Evolutionary conservation across 2,329 filamentous ascomycete genomes (phyloP).

Genomic region (Verticillium albo-atrum): DNA sequence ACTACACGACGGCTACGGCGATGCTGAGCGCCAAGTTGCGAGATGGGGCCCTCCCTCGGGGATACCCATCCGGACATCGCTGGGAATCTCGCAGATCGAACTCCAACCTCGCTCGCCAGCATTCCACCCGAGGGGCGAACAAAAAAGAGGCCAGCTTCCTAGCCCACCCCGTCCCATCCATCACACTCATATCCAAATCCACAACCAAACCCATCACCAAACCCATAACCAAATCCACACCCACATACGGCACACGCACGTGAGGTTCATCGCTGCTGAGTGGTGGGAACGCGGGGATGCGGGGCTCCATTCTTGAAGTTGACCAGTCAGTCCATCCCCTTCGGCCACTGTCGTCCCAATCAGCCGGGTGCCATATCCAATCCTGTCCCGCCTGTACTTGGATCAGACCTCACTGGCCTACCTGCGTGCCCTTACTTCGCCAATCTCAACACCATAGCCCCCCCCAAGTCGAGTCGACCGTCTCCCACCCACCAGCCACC

Average conservation of each 20-base stretch:
- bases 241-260: neutral
- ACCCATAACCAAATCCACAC: neutral
- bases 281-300: conserved; percentile 1
- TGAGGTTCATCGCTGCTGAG: neutral
- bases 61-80: neutral
- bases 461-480: neutral
- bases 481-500: neutral
- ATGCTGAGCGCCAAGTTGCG: no score
- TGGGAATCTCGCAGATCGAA: neutral
- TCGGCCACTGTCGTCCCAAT: neutral
- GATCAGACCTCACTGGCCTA: neutral
- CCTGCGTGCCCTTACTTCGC: neutral
- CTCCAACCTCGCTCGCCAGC: neutral
- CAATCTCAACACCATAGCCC: neutral
- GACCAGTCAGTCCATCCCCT: neutral
- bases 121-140: neutral
- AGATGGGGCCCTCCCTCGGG: no score
- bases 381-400: neutral
- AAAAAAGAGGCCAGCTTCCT: no score
- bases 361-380: conserved; percentile 3
- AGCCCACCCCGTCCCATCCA: no score
- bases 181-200: no score
- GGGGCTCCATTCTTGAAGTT: neutral
- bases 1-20: no score
- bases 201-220: no score